These are phyloP conservation scores for Escovopsis weberi DNA, from an alignment of 2,329 filamentous ascomycete genomes.

Conservation along the genomic window DNA sequence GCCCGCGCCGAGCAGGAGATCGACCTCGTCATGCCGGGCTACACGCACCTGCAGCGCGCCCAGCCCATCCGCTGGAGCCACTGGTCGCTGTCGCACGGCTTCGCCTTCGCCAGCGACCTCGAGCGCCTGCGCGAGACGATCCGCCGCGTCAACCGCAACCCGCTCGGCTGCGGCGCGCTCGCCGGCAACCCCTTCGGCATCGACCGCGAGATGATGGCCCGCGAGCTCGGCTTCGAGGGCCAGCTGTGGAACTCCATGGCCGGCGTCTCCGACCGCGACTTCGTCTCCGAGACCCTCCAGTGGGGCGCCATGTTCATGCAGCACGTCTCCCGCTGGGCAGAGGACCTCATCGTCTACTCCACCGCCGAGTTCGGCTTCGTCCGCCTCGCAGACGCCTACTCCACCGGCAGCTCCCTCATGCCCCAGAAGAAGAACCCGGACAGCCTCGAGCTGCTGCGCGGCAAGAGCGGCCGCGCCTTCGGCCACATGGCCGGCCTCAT, in stretches of 20 bases:
- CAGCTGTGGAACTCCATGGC: constrained; percentile 66
- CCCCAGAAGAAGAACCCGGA: constrained; percentile 78
- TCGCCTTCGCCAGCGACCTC: constrained; percentile 58
- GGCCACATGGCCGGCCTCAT: constrained; percentile 67
- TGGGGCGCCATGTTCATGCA: constrained; percentile 68
- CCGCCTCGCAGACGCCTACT: constrained; percentile 63
- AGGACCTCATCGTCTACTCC: constrained; percentile 77
- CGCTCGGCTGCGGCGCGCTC: constrained; percentile 62
- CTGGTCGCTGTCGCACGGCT: constrained; percentile 64
- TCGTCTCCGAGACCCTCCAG: constrained; percentile 67
- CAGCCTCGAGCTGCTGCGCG: constrained; percentile 55
- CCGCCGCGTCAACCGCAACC: constrained; percentile 56
- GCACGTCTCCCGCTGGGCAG: constrained; percentile 66
- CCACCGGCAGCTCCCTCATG: constrained; percentile 63
- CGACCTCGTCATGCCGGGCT: constrained; percentile 70
- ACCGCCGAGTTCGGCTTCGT: constrained; percentile 65
- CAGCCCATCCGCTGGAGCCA: constrained; percentile 70
- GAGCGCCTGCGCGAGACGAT: constrained; percentile 62
- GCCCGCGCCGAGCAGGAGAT: constrained; percentile 60
- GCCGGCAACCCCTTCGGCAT: constrained; percentile 74
- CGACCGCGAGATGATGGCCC: constrained; percentile 62
- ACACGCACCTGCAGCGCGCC: constrained; percentile 76
- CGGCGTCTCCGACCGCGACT: constrained; percentile 64
- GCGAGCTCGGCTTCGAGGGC: constrained; percentile 67
- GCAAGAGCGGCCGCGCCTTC: constrained; percentile 62